Percentiles rank a stretch among this genome's conserved stretches.
phyloP scores from a whole-genome alignment of 139 green algal species.

The Tetradesmus lagerheimii region DNA sequence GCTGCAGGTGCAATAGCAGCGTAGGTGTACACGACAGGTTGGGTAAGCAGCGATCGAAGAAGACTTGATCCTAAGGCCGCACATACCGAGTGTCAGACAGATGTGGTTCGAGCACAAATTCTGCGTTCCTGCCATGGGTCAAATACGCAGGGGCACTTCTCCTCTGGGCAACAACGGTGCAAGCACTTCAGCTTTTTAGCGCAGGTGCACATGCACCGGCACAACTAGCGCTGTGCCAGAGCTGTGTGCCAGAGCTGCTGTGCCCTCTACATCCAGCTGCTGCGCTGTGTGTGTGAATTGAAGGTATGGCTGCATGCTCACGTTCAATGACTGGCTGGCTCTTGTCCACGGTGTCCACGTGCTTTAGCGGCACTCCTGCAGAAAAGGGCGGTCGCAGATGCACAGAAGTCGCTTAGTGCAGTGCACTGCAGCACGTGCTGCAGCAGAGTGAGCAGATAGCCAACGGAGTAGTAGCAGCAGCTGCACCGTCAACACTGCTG shows the following conservation, averaged over 20 bases:
- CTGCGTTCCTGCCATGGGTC: too few relatives aligned
- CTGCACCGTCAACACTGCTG: not conserved
- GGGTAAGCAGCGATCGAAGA: too few relatives aligned
- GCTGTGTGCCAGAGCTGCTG: not conserved
- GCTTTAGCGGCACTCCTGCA: constrained; percentile 46
- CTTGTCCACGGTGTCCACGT: constrained; percentile 34
- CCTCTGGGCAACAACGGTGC: too few relatives aligned
- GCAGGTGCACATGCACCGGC: not conserved
- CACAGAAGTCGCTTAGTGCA: not conserved
- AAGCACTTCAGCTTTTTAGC: not conserved
- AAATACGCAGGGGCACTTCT: too few relatives aligned
- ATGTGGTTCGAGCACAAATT: too few relatives aligned
- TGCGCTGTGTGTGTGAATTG: not conserved
- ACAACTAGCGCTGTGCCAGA: not conserved
- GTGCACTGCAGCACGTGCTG: not conserved
- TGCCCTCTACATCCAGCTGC: not conserved
- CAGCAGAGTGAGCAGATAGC: not conserved
- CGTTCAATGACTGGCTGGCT: constrained; percentile 32
- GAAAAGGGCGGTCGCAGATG: not conserved
- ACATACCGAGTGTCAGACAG: too few relatives aligned
- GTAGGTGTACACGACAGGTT: not conserved
- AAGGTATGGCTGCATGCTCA: constrained; percentile 9
- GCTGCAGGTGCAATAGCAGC: not conserved
- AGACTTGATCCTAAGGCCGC: too few relatives aligned
- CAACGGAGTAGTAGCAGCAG: not conserved